Evolutionary conservation across 2,329 filamentous ascomycete species (phyloP).

Genomic region (Phaeosphaeria sp.): DNA sequence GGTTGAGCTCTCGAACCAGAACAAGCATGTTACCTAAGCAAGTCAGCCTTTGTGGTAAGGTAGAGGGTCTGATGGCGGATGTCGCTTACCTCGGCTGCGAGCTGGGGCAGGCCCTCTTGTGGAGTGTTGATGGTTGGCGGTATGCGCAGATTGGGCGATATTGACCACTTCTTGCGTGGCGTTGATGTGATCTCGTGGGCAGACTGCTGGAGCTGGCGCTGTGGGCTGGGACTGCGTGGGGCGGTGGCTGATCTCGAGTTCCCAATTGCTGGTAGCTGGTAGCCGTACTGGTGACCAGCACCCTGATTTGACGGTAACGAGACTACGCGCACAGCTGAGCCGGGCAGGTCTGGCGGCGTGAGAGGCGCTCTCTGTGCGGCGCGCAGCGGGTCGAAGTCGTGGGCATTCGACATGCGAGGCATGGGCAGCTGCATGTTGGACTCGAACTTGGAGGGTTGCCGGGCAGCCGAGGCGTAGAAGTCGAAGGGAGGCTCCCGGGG

Average conservation of each 20-base stretch:
- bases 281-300: conserved; percentile 39
- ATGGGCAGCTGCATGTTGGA: conserved; percentile 44
- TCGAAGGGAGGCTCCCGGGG: conserved; percentile 44
- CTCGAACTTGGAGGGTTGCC: conserved; percentile 35
- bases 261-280: conserved; percentile 45
- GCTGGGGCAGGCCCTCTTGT: conserved; percentile 48
- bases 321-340: conserved; percentile 41
- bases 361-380: conserved; percentile 34
- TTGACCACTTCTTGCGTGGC: conserved; percentile 40
- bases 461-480: conserved; percentile 36
- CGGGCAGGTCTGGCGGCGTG: conserved; percentile 43
- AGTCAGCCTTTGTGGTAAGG: conserved; percentile 14
- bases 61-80: not conserved
- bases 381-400: conserved; percentile 32
- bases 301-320: conserved; percentile 36
- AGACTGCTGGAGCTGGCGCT: conserved; percentile 12
- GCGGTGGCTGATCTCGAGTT: conserved; percentile 40
- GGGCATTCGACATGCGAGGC: conserved; percentile 28
- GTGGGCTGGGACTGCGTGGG: conserved; percentile 30
- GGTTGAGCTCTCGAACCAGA: conserved; percentile 94
- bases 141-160: conserved; percentile 46
- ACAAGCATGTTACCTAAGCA: conserved; percentile 85
- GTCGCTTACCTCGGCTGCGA: conserved; percentile 48
- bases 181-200: conserved; percentile 30
- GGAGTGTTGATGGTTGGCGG: conserved; percentile 47